Percentiles rank a stretch among this genome's conserved stretches.
Conservation (phyloP, 768 basidiomycete genomes). For the Mycena rosella region DNA sequence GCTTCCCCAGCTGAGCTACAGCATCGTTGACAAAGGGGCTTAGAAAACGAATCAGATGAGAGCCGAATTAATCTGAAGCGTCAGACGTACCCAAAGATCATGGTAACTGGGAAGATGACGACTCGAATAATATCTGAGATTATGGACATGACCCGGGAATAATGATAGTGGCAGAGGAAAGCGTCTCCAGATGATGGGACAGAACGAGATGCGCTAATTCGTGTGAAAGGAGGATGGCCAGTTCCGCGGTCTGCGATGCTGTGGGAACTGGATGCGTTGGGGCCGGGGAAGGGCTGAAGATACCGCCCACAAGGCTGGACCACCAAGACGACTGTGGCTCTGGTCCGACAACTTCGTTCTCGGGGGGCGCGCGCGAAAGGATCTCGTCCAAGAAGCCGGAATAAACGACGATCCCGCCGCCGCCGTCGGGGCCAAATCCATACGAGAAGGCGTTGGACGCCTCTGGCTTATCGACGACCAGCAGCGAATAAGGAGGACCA, state of each 20-base stretch:
- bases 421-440: slow-evolving; percentile 93
- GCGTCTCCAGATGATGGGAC: slow-evolving; percentile 91
- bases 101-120: slow-evolving; percentile 88
- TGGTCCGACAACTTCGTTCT: slow-evolving; percentile 35
- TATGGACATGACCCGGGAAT: slow-evolving; percentile 84
- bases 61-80: neutral
- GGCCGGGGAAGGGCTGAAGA: slow-evolving; percentile 51
- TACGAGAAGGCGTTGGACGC: slow-evolving; percentile 94
- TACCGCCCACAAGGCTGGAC: slow-evolving; percentile 59
- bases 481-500: slow-evolving; percentile 90
- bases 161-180: slow-evolving; percentile 88
- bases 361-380: slow-evolving; percentile 61
- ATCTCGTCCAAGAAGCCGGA: slow-evolving; percentile 94
- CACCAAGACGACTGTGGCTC: slow-evolving; percentile 57
- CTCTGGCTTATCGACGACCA: slow-evolving; percentile 90
- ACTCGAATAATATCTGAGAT: slow-evolving; percentile 81
- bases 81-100: slow-evolving; percentile 74
- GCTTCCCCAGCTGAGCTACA: slow-evolving; percentile 82
- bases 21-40: slow-evolving; percentile 94
- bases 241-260: slow-evolving; percentile 84
- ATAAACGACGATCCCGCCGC: slow-evolving; percentile 94
- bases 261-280: slow-evolving; percentile 70
- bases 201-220: slow-evolving; percentile 94
- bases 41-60: neutral
- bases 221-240: slow-evolving; percentile 93